Conservation (phyloP, 805 yeast species). For the Candida ortonii region DNA sequence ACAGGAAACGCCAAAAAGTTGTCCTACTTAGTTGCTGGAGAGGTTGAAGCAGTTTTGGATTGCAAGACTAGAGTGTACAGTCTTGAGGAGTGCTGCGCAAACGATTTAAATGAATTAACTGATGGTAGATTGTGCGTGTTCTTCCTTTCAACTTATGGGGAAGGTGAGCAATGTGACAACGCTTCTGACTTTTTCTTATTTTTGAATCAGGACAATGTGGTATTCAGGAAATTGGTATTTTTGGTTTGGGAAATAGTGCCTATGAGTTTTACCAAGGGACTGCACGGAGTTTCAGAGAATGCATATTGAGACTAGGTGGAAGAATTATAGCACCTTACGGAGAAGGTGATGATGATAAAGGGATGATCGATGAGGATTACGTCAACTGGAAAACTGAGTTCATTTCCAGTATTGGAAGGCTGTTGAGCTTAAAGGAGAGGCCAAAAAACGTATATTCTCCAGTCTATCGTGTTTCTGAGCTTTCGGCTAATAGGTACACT, state of each 20-base stretch:
- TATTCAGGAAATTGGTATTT: too few species aligned
- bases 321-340: slow-evolving; percentile 63
- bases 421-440: slow-evolving; percentile 63
- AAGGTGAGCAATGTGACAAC: slow-evolving; percentile 95
- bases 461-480: slow-evolving; percentile 40
- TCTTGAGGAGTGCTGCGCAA: slow-evolving; percentile 73
- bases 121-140: slow-evolving; percentile 43
- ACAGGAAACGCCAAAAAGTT: slow-evolving; percentile 13
- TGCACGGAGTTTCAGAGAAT: slow-evolving; percentile 54
- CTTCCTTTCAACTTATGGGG: slow-evolving; percentile 89
- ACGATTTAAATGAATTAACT: slow-evolving; percentile 58
- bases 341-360: slow-evolving; percentile 88
- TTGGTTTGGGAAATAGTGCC: slow-evolving; percentile 90
- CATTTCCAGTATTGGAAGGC: slow-evolving; percentile 55
- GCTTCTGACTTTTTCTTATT: too few species aligned
- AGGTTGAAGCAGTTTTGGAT: slow-evolving; percentile 67
- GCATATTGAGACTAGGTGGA: slow-evolving; percentile 61
- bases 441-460: slow-evolving; percentile 68
- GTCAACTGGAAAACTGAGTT: slow-evolving; percentile 85
- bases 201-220: too few species aligned
- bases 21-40: slow-evolving; percentile 67
- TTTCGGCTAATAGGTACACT: slow-evolving; percentile 24
- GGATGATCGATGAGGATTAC: slow-evolving; percentile 87
- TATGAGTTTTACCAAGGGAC: slow-evolving; percentile 86
- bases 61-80: slow-evolving; percentile 66